A percentile compares a stretch with the other conserved stretches of the same genome.
Conservation (phyloP, 2,329 filamentous ascomycete genomes). For the Fusarium vanettenii region DNA sequence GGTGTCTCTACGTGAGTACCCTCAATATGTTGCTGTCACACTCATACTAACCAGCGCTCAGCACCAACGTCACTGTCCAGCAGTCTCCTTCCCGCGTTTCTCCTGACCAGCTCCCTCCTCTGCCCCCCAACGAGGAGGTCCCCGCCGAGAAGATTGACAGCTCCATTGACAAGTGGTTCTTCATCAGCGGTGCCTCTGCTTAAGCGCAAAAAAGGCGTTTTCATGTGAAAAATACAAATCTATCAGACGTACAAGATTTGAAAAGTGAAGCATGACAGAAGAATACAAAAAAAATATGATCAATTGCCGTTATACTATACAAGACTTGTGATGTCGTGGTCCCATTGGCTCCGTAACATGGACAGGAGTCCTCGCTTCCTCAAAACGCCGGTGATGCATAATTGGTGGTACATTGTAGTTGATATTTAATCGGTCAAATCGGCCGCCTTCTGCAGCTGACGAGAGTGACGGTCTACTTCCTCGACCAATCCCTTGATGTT, state of each 20-base stretch:
- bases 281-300: conserved; percentile 35
- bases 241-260: conserved; percentile 28
- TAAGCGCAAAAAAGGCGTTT: conserved; percentile 57
- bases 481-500: conserved; percentile 88
- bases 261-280: conserved; percentile 27
- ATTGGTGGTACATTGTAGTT: conserved; percentile 42
- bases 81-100: conserved; percentile 80
- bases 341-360: conserved; percentile 27
- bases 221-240: conserved; percentile 27
- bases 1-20: conserved; percentile 82
- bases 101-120: conserved; percentile 76
- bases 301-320: conserved; percentile 43
- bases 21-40: neutral
- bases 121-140: conserved; percentile 84
- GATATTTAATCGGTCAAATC: conserved; percentile 70
- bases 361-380: conserved; percentile 38
- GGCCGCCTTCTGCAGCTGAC: conserved; percentile 82
- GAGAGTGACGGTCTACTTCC: conserved; percentile 91
- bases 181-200: conserved; percentile 95
- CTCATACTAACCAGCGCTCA: conserved; percentile 55
- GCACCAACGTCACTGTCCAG: conserved; percentile 82
- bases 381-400: conserved; percentile 50
- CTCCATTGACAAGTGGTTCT: conserved; percentile 99
- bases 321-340: conserved; percentile 35
- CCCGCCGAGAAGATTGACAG: conserved; percentile 89